These are phyloP conservation scores for Talaromyces adpressus DNA, from an alignment of 495 filamentous ascomycete species.

Conservation along the genomic window DNA sequence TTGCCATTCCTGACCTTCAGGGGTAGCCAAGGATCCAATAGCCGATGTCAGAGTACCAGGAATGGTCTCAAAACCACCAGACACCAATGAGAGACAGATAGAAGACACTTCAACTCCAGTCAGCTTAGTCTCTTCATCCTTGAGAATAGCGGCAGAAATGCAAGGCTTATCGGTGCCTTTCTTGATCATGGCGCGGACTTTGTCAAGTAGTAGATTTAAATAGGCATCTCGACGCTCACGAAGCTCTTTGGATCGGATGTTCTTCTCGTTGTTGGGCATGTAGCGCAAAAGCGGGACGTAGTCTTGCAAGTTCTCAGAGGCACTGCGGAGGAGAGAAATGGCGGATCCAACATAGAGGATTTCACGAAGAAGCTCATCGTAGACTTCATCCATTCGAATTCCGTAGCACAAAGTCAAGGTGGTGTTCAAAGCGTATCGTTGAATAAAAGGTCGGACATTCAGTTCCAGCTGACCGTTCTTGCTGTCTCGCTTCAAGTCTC, in stretches of 20 bases:
- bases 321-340: slow-evolving; percentile 40
- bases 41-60: slow-evolving; percentile 40
- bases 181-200: slow-evolving; percentile 41
- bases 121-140: slow-evolving; percentile 43
- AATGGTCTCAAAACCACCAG: slow-evolving; percentile 47
- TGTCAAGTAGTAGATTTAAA: slow-evolving; percentile 37
- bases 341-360: slow-evolving; percentile 44
- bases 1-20: slow-evolving; percentile 42
- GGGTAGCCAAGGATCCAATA: slow-evolving; percentile 41
- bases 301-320: slow-evolving; percentile 45
- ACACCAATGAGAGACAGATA: slow-evolving; percentile 43
- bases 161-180: slow-evolving; percentile 46
- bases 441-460: slow-evolving; percentile 35
- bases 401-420: slow-evolving; percentile 47
- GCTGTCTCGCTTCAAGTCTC: slow-evolving; percentile 38
- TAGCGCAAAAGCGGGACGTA: slow-evolving; percentile 42
- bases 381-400: slow-evolving; percentile 45
- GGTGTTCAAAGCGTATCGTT: slow-evolving; percentile 44
- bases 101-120: slow-evolving; percentile 41
- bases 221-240: slow-evolving; percentile 39
- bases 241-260: slow-evolving; percentile 34
- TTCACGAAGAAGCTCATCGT: slow-evolving; percentile 41
- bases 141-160: slow-evolving; percentile 42
- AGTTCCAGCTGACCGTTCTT: slow-evolving; percentile 29
- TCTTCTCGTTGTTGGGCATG: slow-evolving; percentile 42